Conservation (phyloP, 2,329 filamentous ascomycete species). For the Blumeria graminis region DNA sequence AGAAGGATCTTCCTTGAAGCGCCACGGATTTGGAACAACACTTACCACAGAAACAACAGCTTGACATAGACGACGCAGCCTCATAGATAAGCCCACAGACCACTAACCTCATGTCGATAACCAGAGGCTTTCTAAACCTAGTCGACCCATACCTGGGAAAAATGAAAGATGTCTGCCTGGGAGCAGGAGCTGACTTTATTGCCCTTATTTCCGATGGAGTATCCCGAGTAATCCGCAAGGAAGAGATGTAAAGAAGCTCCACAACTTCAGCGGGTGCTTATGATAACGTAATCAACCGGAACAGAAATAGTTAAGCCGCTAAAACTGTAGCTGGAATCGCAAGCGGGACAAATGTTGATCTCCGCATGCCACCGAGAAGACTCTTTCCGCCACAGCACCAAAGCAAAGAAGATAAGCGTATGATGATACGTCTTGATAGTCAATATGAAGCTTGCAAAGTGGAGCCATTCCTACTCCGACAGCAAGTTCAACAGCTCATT, state of each 20-base stretch:
- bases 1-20: neutral
- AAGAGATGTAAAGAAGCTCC: neutral
- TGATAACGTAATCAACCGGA: neutral
- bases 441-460: neutral
- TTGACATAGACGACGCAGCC: neutral
- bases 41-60: neutral
- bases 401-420: neutral
- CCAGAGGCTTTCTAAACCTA: too few relatives aligned
- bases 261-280: neutral
- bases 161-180: neutral
- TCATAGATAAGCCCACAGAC: neutral
- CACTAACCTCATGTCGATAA: too few relatives aligned
- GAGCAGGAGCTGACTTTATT: neutral
- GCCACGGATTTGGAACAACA: neutral
- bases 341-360: too few relatives aligned
- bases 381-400: neutral
- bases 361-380: too few relatives aligned
- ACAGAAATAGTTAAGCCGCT: neutral
- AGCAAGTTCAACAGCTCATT: neutral
- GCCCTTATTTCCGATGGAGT: neutral
- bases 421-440: too few relatives aligned
- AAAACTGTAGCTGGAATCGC: neutral
- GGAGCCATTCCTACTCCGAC: neutral
- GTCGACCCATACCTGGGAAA: too few relatives aligned
- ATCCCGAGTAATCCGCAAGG: neutral